Base-by-base conservation (phyloP, 208 protist species). In the Spongospora subterranea region DNA sequence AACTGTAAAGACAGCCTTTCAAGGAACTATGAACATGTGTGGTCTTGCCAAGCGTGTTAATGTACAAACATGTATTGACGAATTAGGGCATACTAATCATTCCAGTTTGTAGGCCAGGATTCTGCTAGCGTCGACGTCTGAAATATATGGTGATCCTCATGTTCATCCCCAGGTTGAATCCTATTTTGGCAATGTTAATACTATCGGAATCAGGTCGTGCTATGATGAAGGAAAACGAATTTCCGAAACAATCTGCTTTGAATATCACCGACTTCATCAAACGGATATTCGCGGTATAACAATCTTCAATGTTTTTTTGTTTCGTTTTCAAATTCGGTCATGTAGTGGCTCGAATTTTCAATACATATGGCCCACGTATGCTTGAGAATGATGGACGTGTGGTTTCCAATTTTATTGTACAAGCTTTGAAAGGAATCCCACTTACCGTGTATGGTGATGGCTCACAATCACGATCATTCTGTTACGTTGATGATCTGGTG, bases 161-260 rank as follows among this genome's bases (percentile, higher is more conserved):
- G 38, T 95, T 45, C 95, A 98, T 92, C 97, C 97, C 46, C 97
- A 99, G 93, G 82, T 66, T 0, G 97, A 98, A 93, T 88, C 89
- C 11, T 95, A 95, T 65, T 94, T 94, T 93, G 97, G 97, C 20
- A 94, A 98, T 91, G 97, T 98, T 29, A 97, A 97, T 77, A 91
- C 82, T 89, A 93, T 54, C 46, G 93, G 93, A 13, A 77, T 92
- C 39, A 65, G 93, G 29, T 96, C 96, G 45, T 98, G 97, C 93
- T 98, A 98, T 91, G 97, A 98, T 93, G 97, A 99, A 93, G 97
- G 97, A 39, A 99, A 99, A 95, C 95, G 97, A 29, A 95, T 96
- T 43, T 96, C 94, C 0, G 97, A 98, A 93, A 96, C 97, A 13
- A 91, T 98, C 46, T 96, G 92, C 88, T 97, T 97, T 93, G 96